phyloP scores from a whole-genome alignment of 2,329 filamentous ascomycete genomes.

The Cadophora malorum region DNA sequence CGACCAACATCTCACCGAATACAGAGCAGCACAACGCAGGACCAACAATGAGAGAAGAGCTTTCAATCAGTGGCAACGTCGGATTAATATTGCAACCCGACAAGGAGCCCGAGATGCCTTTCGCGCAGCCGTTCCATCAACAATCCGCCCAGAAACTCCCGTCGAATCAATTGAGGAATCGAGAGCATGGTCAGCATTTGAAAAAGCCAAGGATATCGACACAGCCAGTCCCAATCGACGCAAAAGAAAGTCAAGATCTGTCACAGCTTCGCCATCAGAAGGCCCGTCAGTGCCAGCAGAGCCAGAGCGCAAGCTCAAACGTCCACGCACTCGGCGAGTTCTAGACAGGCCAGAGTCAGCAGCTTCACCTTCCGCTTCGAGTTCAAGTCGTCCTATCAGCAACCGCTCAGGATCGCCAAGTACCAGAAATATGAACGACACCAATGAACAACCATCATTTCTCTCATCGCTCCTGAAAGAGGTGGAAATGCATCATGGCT shows the following conservation, averaged over 20 bases:
- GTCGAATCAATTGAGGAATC: constrained; percentile 79
- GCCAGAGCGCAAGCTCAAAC: constrained; percentile 84
- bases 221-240: constrained; percentile 59
- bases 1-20: constrained; percentile 56
- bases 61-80: constrained; percentile 78
- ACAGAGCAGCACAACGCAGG: constrained; percentile 60
- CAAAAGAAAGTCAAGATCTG: constrained; percentile 77
- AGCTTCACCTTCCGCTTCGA: constrained; percentile 42
- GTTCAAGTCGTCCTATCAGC: constrained; percentile 44
- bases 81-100: constrained; percentile 80
- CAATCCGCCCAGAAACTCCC: constrained; percentile 62
- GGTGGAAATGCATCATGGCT: constrained; percentile 71
- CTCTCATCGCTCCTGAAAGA: constrained; percentile 87
- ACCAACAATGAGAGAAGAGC: constrained; percentile 61
- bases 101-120: constrained; percentile 79
- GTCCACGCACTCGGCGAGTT: constrained; percentile 78
- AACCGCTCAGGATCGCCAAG: constrained; percentile 28
- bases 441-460: constrained; percentile 72
- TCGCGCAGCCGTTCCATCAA: constrained; percentile 67
- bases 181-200: constrained; percentile 88
- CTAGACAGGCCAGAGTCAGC: constrained; percentile 56
- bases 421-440: constrained; percentile 43
- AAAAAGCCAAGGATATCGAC: constrained; percentile 78
- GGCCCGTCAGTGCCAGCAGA: constrained; percentile 60
- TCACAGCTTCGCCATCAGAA: constrained; percentile 73